Evolutionary conservation across 2,329 filamentous ascomycete genomes (phyloP).

Genomic region (Aspergillus fischeri): DNA sequence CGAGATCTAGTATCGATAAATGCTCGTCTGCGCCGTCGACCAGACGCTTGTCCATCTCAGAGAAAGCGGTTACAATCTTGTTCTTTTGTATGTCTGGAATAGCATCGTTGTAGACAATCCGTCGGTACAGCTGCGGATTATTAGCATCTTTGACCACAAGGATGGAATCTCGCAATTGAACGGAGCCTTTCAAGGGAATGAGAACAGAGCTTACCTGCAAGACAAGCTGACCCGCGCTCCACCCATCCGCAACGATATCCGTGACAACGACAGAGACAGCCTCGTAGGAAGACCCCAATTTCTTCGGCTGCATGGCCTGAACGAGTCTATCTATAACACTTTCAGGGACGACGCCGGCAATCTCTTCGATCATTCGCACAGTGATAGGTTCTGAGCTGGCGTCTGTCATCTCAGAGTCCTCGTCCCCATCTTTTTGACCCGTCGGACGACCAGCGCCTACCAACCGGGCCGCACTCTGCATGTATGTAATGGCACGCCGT

Average conservation of each 20-base stretch:
- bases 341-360: conserved; percentile 87
- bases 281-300: conserved; percentile 63
- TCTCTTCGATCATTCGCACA: conserved; percentile 80
- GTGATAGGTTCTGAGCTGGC: conserved; percentile 57
- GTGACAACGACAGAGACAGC: conserved; percentile 75
- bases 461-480: conserved; percentile 89
- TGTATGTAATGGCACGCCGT: conserved; percentile 89
- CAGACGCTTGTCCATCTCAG: conserved; percentile 87
- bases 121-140: conserved; percentile 57
- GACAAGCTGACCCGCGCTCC: conserved; percentile 88
- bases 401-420: conserved; percentile 59
- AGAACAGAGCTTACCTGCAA: conserved; percentile 57
- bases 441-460: conserved; percentile 61
- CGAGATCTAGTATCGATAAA: conserved; percentile 79
- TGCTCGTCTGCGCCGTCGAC: conserved; percentile 96
- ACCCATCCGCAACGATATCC: conserved; percentile 91
- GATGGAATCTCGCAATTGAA: neutral
- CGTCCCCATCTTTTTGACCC: conserved; percentile 45
- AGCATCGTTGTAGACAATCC: conserved; percentile 76
- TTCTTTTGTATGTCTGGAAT: conserved; percentile 85
- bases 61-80: conserved; percentile 82
- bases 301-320: conserved; percentile 69
- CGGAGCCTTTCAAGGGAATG: neutral
- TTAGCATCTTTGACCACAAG: conserved; percentile 4
- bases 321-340: conserved; percentile 66